Evolutionary conservation across 768 basidiomycete species (phyloP), one percentile per base, ranked within the genome.

Genomic region (Rhodocollybia butyracea): DNA sequence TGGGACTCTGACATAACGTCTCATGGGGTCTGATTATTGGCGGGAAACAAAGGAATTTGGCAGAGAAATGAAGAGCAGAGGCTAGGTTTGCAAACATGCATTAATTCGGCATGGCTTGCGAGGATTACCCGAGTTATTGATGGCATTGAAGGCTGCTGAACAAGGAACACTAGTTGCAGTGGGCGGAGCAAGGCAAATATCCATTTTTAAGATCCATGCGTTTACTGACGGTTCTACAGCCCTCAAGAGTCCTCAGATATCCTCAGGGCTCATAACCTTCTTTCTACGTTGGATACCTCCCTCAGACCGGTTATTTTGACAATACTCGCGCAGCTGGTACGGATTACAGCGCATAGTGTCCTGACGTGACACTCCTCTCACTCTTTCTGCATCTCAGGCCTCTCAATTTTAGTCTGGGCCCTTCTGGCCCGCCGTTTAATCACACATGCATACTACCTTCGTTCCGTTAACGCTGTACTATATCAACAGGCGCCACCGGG

Each of bases 361-460:
- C 78, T 81, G 7, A 94, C 92, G 11, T 95, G 96, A 2, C 89
- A 96, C 61, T 95, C 94, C 0, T 94, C 94, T 0, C 89, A 90
- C 19, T 86, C 92, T 1, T 82, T 98, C 84, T 91, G 13, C 80
- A 96, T 5, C 96, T 98, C 66, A 89, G 89, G 0, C 93, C 94
- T 1, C 75, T 96, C 24, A 72, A 98, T 45, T 98, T 98, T 60
- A 93, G 94, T 51, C 81, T 95, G 19, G 55, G 58, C 15, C 60
- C 60, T 5, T 31, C 52, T 13, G 39, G 38, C 0, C 21, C 39
- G 39, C 34, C 34, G 7, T 82, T 86, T 70, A 74, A 80, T 54
- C 74, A 74, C 52, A 80, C 82, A 7, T 91, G 64, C 75, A 21
- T 76, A 79, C 59, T 98, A 93, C 67, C 82, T 96, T 30, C 86